Conservation (phyloP, 768 basidiomycete genomes). For the Boletus speciosus region DNA sequence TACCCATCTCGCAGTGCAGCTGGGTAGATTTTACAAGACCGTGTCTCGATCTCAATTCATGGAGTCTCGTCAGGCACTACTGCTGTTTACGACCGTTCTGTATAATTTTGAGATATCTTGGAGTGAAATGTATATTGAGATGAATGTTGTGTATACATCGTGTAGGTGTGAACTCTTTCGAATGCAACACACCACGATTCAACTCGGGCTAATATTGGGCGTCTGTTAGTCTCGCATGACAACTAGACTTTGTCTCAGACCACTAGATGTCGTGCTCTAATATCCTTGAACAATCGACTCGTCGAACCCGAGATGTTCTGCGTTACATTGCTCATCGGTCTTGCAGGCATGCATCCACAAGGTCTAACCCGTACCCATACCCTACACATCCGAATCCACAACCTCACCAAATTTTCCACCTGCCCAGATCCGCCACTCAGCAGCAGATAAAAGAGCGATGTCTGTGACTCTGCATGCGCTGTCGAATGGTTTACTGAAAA, state of each 20-base stretch:
- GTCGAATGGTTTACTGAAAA: neutral
- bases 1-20: neutral
- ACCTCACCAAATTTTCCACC: conserved; percentile 62
- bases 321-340: neutral
- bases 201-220: neutral
- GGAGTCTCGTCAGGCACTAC: too few species aligned
- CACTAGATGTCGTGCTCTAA: conserved; percentile 7
- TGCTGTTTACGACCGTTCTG: too few species aligned
- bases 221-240: neutral
- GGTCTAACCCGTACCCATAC: conserved; percentile 44
- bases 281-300: conserved; percentile 2
- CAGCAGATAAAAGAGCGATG: conserved; percentile 57
- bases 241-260: neutral
- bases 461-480: conserved; percentile 28
- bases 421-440: conserved; percentile 49
- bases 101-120: too few species aligned
- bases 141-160: too few species aligned
- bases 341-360: conserved; percentile 18
- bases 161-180: too few species aligned
- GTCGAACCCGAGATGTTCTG: conserved; percentile 6
- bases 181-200: neutral
- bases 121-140: too few species aligned
- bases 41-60: neutral
- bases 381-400: conserved; percentile 50
- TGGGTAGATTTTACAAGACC: neutral